These are phyloP conservation scores for Fusarium sp. DNA, from an alignment of 2,329 filamentous ascomycete species.

Conservation along the genomic window DNA sequence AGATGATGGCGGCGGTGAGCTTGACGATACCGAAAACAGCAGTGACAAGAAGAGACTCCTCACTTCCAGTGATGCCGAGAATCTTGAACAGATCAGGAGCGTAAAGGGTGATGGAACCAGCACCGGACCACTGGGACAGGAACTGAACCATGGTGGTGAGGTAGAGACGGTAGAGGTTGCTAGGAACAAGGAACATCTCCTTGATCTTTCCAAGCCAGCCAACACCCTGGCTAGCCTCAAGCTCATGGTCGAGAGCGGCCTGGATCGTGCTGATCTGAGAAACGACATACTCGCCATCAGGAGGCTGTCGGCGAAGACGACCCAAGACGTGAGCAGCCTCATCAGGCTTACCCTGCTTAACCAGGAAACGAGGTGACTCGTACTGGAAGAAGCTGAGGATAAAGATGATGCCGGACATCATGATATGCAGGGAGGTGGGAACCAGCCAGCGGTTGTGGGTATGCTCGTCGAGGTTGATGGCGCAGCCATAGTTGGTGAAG, in stretches of 20 bases:
- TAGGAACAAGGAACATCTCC: constrained; percentile 75
- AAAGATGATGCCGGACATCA: constrained; percentile 80
- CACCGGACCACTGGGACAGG: constrained; percentile 79
- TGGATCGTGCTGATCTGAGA: constrained; percentile 74
- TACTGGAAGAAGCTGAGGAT: constrained; percentile 75
- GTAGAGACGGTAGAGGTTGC: constrained; percentile 80
- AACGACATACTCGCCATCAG: constrained; percentile 70
- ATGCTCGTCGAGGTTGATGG: constrained; percentile 61
- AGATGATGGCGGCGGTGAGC: constrained; percentile 73
- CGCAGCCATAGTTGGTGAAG: constrained; percentile 76
- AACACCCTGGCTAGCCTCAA: constrained; percentile 76
- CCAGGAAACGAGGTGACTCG: constrained; percentile 78
- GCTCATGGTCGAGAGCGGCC: constrained; percentile 74
- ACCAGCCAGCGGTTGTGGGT: constrained; percentile 69
- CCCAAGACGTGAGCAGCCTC: constrained; percentile 68
- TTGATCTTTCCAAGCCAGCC: constrained; percentile 74
- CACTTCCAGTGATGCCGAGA: constrained; percentile 75
- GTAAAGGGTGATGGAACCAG: constrained; percentile 81
- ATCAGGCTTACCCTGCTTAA: constrained; percentile 72
- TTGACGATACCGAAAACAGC: constrained; percentile 83
- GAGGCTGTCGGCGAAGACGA: constrained; percentile 68
- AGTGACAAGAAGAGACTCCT: constrained; percentile 78
- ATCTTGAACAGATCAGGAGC: constrained; percentile 79
- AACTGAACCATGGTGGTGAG: constrained; percentile 77
- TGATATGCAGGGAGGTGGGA: constrained; percentile 81